Conservation (phyloP, 495 filamentous ascomycete species). For the Aspergillus bertholletiae region DNA sequence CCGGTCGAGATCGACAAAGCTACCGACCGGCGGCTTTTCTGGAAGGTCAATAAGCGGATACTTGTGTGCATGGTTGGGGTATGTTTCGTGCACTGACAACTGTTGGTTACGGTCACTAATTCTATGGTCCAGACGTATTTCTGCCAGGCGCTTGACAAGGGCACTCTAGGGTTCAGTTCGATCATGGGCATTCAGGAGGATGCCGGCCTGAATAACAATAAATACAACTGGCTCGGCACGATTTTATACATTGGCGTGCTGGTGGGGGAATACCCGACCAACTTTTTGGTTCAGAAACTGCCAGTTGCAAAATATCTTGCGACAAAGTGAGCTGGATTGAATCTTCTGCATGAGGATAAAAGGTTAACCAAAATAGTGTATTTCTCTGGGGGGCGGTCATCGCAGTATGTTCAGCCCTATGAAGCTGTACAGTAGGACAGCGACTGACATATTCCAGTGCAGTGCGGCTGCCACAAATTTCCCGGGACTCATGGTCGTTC, state of each 20-base stretch:
- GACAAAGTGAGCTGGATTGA: constrained; percentile 7
- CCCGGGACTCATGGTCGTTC: constrained; percentile 21
- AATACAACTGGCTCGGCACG: constrained; percentile 41
- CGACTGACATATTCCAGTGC: constrained; percentile 5
- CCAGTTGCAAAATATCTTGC: constrained; percentile 44
- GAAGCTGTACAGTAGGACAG: too few species aligned
- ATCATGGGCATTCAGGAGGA: constrained; percentile 39
- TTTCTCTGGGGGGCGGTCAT: constrained; percentile 27
- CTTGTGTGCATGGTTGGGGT: constrained; percentile 3
- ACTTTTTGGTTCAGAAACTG: constrained; percentile 42
- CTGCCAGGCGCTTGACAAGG: constrained; percentile 45
- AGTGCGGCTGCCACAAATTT: constrained; percentile 23
- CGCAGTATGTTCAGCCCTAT: background rate
- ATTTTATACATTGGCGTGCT: constrained; percentile 43
- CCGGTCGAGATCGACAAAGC: constrained; percentile 12
- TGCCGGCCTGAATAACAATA: constrained; percentile 27
- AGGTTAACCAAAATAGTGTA: constrained; percentile 26
- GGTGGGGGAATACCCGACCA: constrained; percentile 42
- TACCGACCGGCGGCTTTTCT: constrained; percentile 17
- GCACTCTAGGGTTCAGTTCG: constrained; percentile 40
- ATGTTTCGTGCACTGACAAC: too few species aligned
- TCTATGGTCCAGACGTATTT: constrained; percentile 15
- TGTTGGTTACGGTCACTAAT: too few species aligned
- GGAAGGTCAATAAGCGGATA: constrained; percentile 17
- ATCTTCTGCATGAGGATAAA: too few species aligned